phyloP scores from a whole-genome alignment of 139 green algal species.

The Chlorella sp. region DNA sequence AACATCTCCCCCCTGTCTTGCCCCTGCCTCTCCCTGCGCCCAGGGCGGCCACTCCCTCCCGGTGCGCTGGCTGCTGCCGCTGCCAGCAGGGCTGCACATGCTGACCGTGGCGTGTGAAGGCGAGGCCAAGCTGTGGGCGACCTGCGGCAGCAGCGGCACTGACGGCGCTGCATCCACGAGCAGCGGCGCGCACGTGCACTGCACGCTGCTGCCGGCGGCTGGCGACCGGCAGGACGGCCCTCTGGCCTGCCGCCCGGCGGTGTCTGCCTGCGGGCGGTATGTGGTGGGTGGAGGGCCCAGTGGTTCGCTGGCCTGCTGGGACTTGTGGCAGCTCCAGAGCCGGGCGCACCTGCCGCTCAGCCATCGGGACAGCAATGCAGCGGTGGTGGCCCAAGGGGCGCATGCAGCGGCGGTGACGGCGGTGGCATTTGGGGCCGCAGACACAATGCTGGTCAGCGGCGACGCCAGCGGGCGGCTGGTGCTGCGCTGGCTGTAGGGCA shows the following conservation, averaged over 20 bases:
- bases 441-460: background rate
- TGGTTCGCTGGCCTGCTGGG: conserved; percentile 7
- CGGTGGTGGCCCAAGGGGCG: background rate
- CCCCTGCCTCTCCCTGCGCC: background rate
- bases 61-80: background rate
- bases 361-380: background rate
- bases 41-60: background rate
- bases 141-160: background rate
- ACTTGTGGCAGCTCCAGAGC: background rate
- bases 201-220: conserved; percentile 7
- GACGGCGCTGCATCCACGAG: too few species aligned
- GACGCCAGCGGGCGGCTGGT: background rate
- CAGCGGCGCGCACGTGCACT: background rate
- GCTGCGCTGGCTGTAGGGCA: background rate
- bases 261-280: background rate
- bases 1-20: background rate
- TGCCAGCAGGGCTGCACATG: background rate
- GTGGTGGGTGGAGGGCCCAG: background rate
- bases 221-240: background rate
- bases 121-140: conserved; percentile 10
- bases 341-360: conserved; percentile 1
- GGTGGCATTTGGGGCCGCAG: background rate
- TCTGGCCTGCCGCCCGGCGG: background rate
- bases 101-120: background rate
- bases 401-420: background rate